Base-by-base conservation (phyloP, 192 early-diverging fungal species). In the Podila clonocystis region DNA sequence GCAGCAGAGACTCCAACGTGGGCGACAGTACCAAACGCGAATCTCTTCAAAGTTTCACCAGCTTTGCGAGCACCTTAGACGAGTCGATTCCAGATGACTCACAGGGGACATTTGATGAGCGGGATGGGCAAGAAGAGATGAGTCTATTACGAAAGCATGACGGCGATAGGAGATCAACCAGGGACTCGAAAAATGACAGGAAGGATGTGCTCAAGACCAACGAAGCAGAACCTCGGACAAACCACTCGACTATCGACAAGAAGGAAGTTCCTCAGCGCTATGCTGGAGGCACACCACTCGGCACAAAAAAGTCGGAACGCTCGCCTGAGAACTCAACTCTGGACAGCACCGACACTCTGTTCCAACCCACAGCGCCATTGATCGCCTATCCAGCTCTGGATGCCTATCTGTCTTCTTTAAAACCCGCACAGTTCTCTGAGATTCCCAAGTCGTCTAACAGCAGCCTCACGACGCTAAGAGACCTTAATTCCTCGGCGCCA, bases 391-490 rank as follows among this genome's bases (percentile, higher is more conserved):
- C 77, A 15, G 70, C 71, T 5, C 45, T 80, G 22, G 77, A 80
- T 69, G 77, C 67, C 2, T 80, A 80, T 38, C 34, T 80, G 4
- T 80, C 77, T 8, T 80, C 70, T 4, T 31, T 80, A 6, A 80
- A 65, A n/a, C 77, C 52, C 0, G 50, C 50, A 5, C 15, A 58
- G 17, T 80, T 80, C 28, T 69, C 77, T 5, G 50, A 68, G 4
- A 57, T 78, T 11, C 45, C 67, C 20, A 24, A 58, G 57, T 17
- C 31, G 2, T 15, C 50, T 7, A 17, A 24, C 19, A 11, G 28
- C 20, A 20, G 28, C 24, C 31, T 48, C 9, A 45, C 52, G 45
- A 11, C 20, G 2, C 13, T 49, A 3, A 62, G 28, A n/a, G 55
- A 38, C n/a, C 49, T 50, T 1, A 33, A 49, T 29, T n/a, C 41